These are phyloP conservation scores for Trametes coccinea DNA, from an alignment of 768 basidiomycete genomes.

Conservation along the genomic window DNA sequence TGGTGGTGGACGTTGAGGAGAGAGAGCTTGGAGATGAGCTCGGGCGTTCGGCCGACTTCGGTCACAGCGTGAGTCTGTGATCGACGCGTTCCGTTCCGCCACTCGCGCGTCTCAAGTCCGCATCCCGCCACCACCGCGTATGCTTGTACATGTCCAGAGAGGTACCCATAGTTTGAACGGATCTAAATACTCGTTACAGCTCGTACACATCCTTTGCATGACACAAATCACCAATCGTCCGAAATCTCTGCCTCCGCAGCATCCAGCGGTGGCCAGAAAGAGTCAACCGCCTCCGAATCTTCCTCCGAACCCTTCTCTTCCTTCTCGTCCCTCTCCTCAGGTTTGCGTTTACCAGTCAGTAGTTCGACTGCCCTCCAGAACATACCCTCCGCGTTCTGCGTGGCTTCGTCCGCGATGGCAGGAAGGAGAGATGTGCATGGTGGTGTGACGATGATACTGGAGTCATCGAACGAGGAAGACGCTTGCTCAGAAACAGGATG, in stretches of 20 bases:
- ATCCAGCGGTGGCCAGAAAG: constrained; percentile 27
- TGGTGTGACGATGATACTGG: constrained; percentile 36
- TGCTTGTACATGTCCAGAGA: too few species aligned
- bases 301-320: constrained; percentile 45
- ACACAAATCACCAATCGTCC: constrained; percentile 15
- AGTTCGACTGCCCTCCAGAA: constrained; percentile 49
- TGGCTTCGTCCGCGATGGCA: constrained; percentile 57
- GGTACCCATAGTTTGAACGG: neutral
- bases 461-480: neutral
- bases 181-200: neutral
- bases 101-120: neutral
- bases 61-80: neutral
- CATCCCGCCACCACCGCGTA: too few species aligned
- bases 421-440: constrained; percentile 40
- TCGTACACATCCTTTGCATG: neutral
- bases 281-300: constrained; percentile 30
- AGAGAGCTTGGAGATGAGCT: neutral
- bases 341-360: constrained; percentile 34
- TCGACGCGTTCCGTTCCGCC: constrained; percentile 4
- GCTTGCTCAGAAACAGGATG: constrained; percentile 25
- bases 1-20: constrained; percentile 9
- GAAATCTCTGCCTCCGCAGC: constrained; percentile 20
- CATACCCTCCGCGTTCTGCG: constrained; percentile 54
- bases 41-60: constrained; percentile 19
- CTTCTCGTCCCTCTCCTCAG: constrained; percentile 10